Percentiles rank a stretch among this genome's conserved stretches.
phyloP scores from a whole-genome alignment of 768 basidiomycete species.

The Sistotremastrum suecicum region DNA sequence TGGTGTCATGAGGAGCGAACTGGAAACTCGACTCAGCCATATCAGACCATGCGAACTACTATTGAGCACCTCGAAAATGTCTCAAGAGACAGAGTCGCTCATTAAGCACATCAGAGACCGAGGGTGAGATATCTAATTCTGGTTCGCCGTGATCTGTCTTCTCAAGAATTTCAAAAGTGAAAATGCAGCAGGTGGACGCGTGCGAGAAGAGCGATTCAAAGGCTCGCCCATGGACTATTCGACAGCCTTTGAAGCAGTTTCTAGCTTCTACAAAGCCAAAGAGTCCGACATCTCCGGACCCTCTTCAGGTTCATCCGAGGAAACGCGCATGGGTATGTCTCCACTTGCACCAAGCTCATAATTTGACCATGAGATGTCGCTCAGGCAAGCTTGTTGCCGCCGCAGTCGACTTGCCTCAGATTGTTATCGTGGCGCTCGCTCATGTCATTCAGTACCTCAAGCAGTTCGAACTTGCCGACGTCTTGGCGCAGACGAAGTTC shows the following conservation, averaged over 20 bases:
- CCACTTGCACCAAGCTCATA: not conserved
- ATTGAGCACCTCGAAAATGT: conserved; percentile 20
- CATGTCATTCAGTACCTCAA: conserved; percentile 57
- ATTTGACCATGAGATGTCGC: conserved; percentile 1
- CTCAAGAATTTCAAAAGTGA: conserved; percentile 15
- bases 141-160: not conserved
- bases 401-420: conserved; percentile 52
- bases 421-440: conserved; percentile 58
- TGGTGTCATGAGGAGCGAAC: conserved; percentile 65
- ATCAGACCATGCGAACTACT: conserved; percentile 73
- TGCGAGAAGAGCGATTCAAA: conserved; percentile 51
- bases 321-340: conserved; percentile 18
- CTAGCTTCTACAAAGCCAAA: conserved; percentile 41
- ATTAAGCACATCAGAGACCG: conserved; percentile 42
- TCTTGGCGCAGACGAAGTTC: conserved; percentile 61
- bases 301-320: not conserved
- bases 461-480: conserved; percentile 64
- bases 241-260: conserved; percentile 53
- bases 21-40: conserved; percentile 88
- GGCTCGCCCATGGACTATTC: conserved; percentile 37
- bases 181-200: conserved; percentile 20
- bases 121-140: conserved; percentile 27
- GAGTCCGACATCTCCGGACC: conserved; percentile 32
- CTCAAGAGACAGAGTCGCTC: conserved; percentile 61
- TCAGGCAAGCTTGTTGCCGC: conserved; percentile 49